These are phyloP conservation scores for Aspergillus transmontanensis DNA, from an alignment of 2,329 filamentous ascomycete species.

Conservation along the genomic window DNA sequence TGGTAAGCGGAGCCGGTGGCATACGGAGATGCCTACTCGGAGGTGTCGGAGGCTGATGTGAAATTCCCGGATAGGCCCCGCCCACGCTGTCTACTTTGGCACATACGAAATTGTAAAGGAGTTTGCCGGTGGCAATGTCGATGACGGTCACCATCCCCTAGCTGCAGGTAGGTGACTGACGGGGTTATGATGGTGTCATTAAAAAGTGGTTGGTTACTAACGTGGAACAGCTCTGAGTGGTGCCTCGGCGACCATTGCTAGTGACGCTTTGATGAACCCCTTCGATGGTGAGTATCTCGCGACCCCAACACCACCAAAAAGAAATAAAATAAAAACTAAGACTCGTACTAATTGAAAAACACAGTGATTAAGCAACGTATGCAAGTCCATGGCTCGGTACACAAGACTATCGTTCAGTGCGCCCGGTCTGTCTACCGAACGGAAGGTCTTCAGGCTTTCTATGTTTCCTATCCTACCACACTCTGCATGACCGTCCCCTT, in stretches of 20 bases:
- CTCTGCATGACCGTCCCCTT: constrained; percentile 98
- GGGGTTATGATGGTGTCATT: not conserved
- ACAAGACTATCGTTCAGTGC: constrained; percentile 84
- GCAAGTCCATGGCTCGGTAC: constrained; percentile 96
- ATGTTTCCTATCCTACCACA: constrained; percentile 97
- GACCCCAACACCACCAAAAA: not conserved
- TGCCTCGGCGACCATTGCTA: constrained; percentile 92
- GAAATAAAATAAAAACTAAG: not conserved
- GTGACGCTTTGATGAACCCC: constrained; percentile 98
- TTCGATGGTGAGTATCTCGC: constrained; percentile 75
- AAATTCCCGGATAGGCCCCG: constrained; percentile 67
- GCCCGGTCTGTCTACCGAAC: constrained; percentile 82
- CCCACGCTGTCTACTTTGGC: constrained; percentile 96
- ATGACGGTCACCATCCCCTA: constrained; percentile 81
- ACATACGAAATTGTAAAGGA: constrained; percentile 98
- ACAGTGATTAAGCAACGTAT: constrained; percentile 98
- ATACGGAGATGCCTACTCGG: not conserved
- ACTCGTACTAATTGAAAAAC: not conserved
- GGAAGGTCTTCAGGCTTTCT: constrained; percentile 90
- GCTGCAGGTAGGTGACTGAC: constrained; percentile 71
- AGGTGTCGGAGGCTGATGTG: constrained; percentile 24
- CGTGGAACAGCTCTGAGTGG: constrained; percentile 75
- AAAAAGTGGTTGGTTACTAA: constrained; percentile 34
- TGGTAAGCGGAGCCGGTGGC: constrained; percentile 58
- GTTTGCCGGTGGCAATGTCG: constrained; percentile 86